Evolutionary conservation across 495 filamentous ascomycete species (phyloP).

Genomic region (Xylaria curta): DNA sequence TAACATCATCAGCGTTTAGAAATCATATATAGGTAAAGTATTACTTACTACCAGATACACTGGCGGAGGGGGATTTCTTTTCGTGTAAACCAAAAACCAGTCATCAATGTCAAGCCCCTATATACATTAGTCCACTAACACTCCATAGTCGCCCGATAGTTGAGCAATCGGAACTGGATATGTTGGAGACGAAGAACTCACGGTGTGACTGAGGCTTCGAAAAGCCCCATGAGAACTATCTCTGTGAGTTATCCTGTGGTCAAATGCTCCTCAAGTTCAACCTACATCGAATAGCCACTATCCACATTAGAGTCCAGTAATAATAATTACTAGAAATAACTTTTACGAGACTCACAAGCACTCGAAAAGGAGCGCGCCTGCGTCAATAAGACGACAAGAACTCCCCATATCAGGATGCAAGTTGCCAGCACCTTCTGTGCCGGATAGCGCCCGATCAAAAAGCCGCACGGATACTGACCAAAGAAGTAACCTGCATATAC

Average conservation of each 20-base stretch:
- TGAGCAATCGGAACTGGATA: neutral
- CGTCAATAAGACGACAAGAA: slow-evolving; percentile 19
- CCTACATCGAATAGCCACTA: slow-evolving; percentile 16
- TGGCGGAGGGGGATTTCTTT: slow-evolving; percentile 44
- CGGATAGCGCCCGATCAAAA: slow-evolving; percentile 51
- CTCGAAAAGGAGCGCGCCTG: slow-evolving; percentile 6
- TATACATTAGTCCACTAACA: neutral
- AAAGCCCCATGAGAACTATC: slow-evolving; percentile 22
- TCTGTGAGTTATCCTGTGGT: no score
- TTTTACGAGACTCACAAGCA: neutral
- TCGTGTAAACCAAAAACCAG: slow-evolving; percentile 26
- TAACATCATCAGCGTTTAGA: neutral
- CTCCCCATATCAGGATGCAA: slow-evolving; percentile 21
- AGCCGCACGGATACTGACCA: slow-evolving; percentile 58
- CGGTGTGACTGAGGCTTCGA: slow-evolving; percentile 26
- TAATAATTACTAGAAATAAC: neutral
- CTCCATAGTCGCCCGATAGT: neutral
- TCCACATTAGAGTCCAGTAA: neutral
- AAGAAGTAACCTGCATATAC: slow-evolving; percentile 40
- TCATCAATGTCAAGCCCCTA: slow-evolving; percentile 27
- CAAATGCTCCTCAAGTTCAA: no score
- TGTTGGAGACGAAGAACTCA: neutral
- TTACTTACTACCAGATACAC: slow-evolving; percentile 45
- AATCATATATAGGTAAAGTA: neutral
- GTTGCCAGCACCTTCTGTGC: slow-evolving; percentile 28